Percentiles rank a stretch among this genome's conserved stretches.
These are phyloP conservation scores for Dothiorella sarmentorum DNA, from an alignment of 2,329 filamentous ascomycete genomes.

Conservation along the genomic window DNA sequence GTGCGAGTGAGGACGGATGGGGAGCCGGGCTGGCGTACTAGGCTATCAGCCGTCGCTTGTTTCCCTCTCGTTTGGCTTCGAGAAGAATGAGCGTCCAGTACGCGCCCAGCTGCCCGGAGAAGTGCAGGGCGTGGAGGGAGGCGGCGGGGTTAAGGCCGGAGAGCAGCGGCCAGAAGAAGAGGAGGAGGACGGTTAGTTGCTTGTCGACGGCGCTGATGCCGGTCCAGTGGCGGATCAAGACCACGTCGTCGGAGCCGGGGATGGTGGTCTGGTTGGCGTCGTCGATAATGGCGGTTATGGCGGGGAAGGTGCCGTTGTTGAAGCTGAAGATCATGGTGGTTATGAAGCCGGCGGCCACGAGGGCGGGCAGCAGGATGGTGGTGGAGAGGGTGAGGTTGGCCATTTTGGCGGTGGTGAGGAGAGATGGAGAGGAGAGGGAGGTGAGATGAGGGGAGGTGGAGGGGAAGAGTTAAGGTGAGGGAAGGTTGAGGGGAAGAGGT, in stretches of 20 bases:
- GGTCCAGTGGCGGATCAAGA: conserved; percentile 1
- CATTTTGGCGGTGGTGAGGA: not conserved
- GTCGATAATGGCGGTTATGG: conserved; percentile 43
- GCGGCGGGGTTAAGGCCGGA: not conserved
- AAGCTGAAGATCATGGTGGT: conserved; percentile 5
- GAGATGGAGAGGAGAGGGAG: not conserved
- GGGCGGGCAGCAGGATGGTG: conserved; percentile 3
- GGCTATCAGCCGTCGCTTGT: not conserved
- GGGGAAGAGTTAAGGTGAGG: not conserved
- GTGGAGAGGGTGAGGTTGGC: conserved; percentile 9
- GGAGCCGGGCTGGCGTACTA: not conserved
- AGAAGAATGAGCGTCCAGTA: conserved; percentile 10
- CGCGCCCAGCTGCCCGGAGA: conserved; percentile 13
- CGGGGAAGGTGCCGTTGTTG: conserved; percentile 50
- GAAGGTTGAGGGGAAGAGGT: not conserved
- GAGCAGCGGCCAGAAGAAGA: conserved; percentile 14
- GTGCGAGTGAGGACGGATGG: no score
- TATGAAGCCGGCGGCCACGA: not conserved
- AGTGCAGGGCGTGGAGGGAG: conserved; percentile 2
- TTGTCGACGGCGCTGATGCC: not conserved
- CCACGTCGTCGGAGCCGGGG: not conserved
- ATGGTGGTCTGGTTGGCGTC: conserved; percentile 23
- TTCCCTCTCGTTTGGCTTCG: not conserved
- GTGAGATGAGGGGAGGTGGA: not conserved
- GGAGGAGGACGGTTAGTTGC: not conserved